phyloP scores from a whole-genome alignment of 768 basidiomycete genomes.

The Royoungia palumana region DNA sequence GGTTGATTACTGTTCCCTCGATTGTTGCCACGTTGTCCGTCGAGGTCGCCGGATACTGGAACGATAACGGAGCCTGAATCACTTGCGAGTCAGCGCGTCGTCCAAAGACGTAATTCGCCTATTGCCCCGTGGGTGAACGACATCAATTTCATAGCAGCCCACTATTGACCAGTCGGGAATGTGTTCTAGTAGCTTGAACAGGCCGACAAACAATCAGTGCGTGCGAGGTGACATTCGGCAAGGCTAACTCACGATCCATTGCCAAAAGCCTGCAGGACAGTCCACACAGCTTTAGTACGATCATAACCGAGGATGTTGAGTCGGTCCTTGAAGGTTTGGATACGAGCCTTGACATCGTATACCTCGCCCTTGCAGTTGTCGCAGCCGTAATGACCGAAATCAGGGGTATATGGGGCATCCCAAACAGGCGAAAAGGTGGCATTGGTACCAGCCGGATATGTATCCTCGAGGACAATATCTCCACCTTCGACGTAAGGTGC shows the following conservation, averaged over 20 bases:
- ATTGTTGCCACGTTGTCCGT: constrained; percentile 24
- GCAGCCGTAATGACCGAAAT: constrained; percentile 74
- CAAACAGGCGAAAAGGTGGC: constrained; percentile 58
- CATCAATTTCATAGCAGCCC: constrained; percentile 22
- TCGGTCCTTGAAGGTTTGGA: constrained; percentile 63
- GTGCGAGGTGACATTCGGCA: not conserved
- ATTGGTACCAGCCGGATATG: constrained; percentile 48
- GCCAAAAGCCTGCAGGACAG: constrained; percentile 74
- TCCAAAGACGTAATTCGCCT: not conserved
- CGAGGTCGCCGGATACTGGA: constrained; percentile 24
- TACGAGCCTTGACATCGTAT: constrained; percentile 59
- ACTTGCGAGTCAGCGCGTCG: not conserved
- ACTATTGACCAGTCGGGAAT: constrained; percentile 40
- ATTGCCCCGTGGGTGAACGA: constrained; percentile 28
- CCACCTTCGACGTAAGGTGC: constrained; percentile 54
- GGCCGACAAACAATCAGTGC: not conserved
- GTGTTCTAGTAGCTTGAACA: constrained; percentile 26
- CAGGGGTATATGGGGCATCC: constrained; percentile 56
- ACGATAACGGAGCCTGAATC: constrained; percentile 27
- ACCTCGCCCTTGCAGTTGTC: constrained; percentile 63
- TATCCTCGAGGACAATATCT: constrained; percentile 60
- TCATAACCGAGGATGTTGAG: no score
- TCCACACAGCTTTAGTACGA: constrained; percentile 69
- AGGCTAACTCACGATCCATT: constrained; percentile 31
- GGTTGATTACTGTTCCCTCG: constrained; percentile 12